A percentile compares a stretch with the other conserved stretches of the same genome.
These are phyloP conservation scores for Entomortierella chlamydospora DNA, from an alignment of 192 early-diverging fungal genomes.

Conservation along the genomic window DNA sequence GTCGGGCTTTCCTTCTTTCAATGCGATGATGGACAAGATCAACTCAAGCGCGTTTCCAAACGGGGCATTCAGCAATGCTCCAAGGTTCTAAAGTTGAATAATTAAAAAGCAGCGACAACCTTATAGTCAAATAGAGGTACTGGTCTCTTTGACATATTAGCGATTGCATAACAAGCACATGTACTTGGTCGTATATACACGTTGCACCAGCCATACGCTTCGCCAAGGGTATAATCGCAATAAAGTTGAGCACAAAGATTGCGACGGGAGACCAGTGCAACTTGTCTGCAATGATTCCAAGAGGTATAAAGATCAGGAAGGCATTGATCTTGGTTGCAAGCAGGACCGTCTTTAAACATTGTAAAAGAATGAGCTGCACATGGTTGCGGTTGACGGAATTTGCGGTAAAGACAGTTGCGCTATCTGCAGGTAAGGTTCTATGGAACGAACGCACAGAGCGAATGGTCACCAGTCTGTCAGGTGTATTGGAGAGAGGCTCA, in stretches of 20 bases:
- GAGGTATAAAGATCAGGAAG: slow-evolving; percentile 80
- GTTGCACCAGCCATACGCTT: slow-evolving; percentile 57
- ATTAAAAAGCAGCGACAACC: background rate
- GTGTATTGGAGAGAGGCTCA: slow-evolving; percentile 28
- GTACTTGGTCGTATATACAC: too few relatives aligned
- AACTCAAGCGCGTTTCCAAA: slow-evolving; percentile 92
- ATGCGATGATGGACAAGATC: slow-evolving; percentile 85
- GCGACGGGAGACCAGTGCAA: slow-evolving; percentile 74
- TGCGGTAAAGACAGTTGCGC: background rate
- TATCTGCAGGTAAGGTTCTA: slow-evolving; percentile 11
- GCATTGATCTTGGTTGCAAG: slow-evolving; percentile 75
- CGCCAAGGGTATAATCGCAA: slow-evolving; percentile 91
- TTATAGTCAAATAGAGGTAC: background rate
- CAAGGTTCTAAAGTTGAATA: slow-evolving; percentile 67
- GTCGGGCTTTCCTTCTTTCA: slow-evolving; percentile 78
- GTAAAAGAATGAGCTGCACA: slow-evolving; percentile 50
- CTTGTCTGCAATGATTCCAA: slow-evolving; percentile 75
- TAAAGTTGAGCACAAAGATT: slow-evolving; percentile 88
- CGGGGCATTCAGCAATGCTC: slow-evolving; percentile 80
- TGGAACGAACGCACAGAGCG: slow-evolving; percentile 31
- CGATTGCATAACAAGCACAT: background rate
- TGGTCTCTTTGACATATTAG: background rate
- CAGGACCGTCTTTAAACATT: slow-evolving; percentile 59
- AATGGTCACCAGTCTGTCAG: slow-evolving; percentile 23
- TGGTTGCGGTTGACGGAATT: slow-evolving; percentile 6